Evolutionary conservation across 228 moss, liverwort and hornwort species (phyloP).

Genomic region (Sphagnum magellanicum): DNA sequence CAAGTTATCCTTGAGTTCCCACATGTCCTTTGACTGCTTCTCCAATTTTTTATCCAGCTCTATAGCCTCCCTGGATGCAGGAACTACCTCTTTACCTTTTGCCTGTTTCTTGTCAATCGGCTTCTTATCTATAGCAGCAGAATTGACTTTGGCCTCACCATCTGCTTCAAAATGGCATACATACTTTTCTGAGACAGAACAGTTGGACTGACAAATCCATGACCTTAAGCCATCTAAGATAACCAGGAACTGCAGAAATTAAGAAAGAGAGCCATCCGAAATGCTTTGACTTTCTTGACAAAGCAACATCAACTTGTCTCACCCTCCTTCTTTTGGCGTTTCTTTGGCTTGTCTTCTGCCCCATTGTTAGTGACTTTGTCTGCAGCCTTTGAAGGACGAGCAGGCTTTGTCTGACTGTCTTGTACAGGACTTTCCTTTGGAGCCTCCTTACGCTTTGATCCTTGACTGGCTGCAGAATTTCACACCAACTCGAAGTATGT

Average conservation of each 20-base stretch:
- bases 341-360: conserved; percentile 42
- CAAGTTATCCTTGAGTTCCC: conserved; percentile 87
- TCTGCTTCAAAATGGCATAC: conserved; percentile 13
- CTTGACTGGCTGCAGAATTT: conserved; percentile 8
- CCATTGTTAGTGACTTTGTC: conserved; percentile 18
- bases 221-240: no score
- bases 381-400: conserved; percentile 30
- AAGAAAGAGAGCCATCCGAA: no score
- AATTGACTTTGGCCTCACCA: conserved; percentile 13
- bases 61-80: conserved; percentile 32
- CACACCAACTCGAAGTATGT: no score
- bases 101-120: conserved; percentile 32
- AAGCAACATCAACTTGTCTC: no score
- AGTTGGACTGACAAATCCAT: no score
- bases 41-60: conserved; percentile 71
- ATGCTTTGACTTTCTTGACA: no score
- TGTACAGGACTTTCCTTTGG: conserved; percentile 18
- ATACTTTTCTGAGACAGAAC: no score
- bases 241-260: no score
- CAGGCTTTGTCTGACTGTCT: conserved; percentile 20
- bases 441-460: conserved; percentile 28
- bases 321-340: conserved; percentile 43
- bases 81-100: conserved; percentile 31
- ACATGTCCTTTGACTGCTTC: conserved; percentile 67
- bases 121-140: conserved; percentile 24